phyloP scores from a whole-genome alignment of 2,329 filamentous ascomycete species.

The Trichoderma aggressivum region DNA sequence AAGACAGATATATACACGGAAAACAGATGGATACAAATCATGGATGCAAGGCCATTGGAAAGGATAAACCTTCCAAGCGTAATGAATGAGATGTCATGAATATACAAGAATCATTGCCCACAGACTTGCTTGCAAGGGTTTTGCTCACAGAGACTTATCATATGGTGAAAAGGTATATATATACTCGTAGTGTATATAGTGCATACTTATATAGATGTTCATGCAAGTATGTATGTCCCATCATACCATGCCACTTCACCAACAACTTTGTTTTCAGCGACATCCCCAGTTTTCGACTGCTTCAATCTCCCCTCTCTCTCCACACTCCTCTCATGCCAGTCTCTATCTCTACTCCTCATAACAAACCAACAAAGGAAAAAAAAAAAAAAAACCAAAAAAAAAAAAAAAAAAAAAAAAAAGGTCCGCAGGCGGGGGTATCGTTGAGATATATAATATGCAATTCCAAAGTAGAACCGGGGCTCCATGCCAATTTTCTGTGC shows the following conservation, averaged over 20 bases:
- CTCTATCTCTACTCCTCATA: conserved; percentile 19
- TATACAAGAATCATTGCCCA: background rate
- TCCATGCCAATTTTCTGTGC: conserved; percentile 5
- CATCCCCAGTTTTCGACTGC: background rate
- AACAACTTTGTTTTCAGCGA: background rate
- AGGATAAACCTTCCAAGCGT: background rate
- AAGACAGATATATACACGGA: background rate
- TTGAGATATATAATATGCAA: conserved; percentile 39
- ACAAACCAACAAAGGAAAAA: background rate
- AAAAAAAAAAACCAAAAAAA: background rate
- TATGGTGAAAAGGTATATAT: background rate
- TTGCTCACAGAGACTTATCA: background rate
- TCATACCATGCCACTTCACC: background rate
- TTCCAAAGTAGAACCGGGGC: conserved; percentile 25
- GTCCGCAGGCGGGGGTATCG: conserved; percentile 35
- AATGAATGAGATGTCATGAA: background rate
- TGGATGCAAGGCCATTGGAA: background rate
- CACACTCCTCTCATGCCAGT: background rate
- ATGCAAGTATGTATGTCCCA: background rate
- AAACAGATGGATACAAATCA: background rate
- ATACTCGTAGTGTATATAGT: background rate
- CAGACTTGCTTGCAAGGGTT: background rate
- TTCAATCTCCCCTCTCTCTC: background rate
- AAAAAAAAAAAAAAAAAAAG: background rate
- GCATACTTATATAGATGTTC: background rate